Base-by-base conservation (phyloP, 2,329 filamentous ascomycete species). In the Pseudopithomyces chartarum region DNA sequence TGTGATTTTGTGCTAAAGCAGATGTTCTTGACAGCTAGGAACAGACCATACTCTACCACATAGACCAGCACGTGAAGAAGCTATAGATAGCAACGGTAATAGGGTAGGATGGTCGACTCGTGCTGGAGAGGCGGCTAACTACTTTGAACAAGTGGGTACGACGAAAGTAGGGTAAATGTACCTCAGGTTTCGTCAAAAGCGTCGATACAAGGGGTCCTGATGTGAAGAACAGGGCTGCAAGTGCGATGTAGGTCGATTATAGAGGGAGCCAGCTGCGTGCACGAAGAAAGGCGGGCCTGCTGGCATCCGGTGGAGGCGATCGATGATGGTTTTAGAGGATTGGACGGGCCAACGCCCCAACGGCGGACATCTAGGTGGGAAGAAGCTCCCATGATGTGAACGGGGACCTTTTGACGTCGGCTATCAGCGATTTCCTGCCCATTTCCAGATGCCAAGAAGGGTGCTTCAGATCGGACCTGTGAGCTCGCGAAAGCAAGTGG, bases 401-500 rank as follows among this genome's bases (percentile, higher is more conserved):
- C 56, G 50, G 61, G 26, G 62, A n/a, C n/a, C 55, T 50, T 54
- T 42, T 54, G 57, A 44, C 52, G 40, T 38, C 36, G 42, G 33
- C 52, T 42, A 26, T 54, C 44, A 53, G 54, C 61, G 60, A 66
- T 59, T 56, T 54, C 26, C 49, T 58, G 15, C 55, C 61, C 61
- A 64, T 61, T 47, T 54, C 26, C 54, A 45, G 39, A 45, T 56
- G 62, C 64, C 65, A 60, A 68, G 61, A 51, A 29, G 22, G 11
- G 50, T 20, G 51, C 19, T 47, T 47, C 54, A 26, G 60, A 66
- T 66, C 64, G 65, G 59, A 40, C 32, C 50, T 45, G 38, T 51
- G n/a, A 38, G 49, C 49, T 43, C 39, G 39, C 38, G 3, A 33
- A 33, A 51, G 48, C 48, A 51, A 15, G 48, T 51, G 48, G 45